Evolutionary conservation across 2,329 filamentous ascomycete genomes (phyloP).

Genomic region (Didymosphaeria variabile): DNA sequence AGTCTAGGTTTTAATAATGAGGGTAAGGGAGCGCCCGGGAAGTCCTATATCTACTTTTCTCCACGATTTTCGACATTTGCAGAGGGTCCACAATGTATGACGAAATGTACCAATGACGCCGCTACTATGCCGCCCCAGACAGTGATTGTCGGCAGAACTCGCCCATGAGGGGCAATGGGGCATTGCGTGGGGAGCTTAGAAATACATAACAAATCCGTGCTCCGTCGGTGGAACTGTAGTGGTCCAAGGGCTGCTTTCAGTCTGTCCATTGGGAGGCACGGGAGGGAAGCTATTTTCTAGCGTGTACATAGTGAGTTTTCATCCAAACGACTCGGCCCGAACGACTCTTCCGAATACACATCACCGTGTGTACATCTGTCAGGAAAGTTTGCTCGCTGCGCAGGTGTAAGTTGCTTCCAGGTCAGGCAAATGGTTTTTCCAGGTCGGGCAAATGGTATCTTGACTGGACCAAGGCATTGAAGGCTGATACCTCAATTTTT

Average conservation of each 20-base stretch:
- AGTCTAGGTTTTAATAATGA: neutral
- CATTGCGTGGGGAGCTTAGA: constrained; percentile 2
- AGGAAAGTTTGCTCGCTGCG: too few species aligned
- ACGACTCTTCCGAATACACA: neutral
- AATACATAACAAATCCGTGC: neutral
- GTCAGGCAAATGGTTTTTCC: too few species aligned
- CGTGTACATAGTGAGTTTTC: neutral
- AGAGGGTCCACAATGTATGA: constrained; percentile 5
- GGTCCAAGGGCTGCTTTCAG: neutral
- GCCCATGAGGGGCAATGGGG: neutral
- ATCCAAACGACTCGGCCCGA: neutral
- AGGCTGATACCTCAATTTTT: too few species aligned
- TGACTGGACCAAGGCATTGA: too few species aligned
- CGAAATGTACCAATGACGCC: constrained; percentile 7
- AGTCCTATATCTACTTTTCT: neutral
- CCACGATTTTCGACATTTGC: neutral
- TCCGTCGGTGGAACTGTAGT: neutral
- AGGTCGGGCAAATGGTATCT: too few species aligned
- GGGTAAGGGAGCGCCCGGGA: neutral
- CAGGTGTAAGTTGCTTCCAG: too few species aligned
- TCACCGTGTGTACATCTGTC: too few species aligned
- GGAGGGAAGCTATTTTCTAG: too few species aligned
- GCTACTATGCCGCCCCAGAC: neutral
- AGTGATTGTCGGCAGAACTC: constrained; percentile 4
- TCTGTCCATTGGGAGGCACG: neutral